Evolutionary conservation across 306 rosid genomes (phyloP).

Genomic region (Pueraria montana): DNA sequence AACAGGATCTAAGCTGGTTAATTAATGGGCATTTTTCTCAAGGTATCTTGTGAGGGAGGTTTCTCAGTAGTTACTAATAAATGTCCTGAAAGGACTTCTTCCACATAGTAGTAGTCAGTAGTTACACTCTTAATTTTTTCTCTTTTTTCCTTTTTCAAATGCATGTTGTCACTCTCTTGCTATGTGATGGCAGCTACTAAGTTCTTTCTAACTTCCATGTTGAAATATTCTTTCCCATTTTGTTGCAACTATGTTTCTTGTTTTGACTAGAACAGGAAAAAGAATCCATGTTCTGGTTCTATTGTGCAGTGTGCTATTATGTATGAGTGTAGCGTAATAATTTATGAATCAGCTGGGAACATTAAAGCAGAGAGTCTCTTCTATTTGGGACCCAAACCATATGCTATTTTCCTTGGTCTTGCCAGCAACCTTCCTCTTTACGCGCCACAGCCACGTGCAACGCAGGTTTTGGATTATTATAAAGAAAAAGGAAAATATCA

Average conservation of each 20-base stretch:
- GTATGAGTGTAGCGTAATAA: constrained; percentile 25
- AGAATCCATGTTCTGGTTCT: constrained; percentile 46
- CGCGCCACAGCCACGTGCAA: constrained; percentile 69
- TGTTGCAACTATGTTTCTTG: constrained; percentile 52
- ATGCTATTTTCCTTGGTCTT: constrained; percentile 48
- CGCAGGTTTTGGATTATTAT: constrained; percentile 32
- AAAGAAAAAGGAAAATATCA: constrained; percentile 4
- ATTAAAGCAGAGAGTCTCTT: constrained; percentile 43
- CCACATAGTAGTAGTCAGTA: constrained; percentile 32
- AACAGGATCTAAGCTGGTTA: constrained; percentile 25
- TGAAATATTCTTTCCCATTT: constrained; percentile 49
- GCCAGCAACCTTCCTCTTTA: constrained; percentile 61
- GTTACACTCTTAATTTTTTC: neutral
- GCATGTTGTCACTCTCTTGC: constrained; percentile 20
- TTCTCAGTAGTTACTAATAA: neutral
- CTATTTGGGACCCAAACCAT: constrained; percentile 58
- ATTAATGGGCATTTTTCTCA: constrained; percentile 12
- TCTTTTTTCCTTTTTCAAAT: constrained; percentile 18
- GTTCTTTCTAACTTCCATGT: constrained; percentile 40
- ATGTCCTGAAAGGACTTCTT: neutral
- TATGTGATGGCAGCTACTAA: neutral
- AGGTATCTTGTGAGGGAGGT: constrained; percentile 23
- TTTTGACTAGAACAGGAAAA: constrained; percentile 47
- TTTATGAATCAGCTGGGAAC: constrained; percentile 24
- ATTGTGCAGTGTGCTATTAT: constrained; percentile 43